These are phyloP conservation scores for Fagopyrum esculentum DNA, from an alignment of 148 eudicot genomes.

Conservation along the genomic window DNA sequence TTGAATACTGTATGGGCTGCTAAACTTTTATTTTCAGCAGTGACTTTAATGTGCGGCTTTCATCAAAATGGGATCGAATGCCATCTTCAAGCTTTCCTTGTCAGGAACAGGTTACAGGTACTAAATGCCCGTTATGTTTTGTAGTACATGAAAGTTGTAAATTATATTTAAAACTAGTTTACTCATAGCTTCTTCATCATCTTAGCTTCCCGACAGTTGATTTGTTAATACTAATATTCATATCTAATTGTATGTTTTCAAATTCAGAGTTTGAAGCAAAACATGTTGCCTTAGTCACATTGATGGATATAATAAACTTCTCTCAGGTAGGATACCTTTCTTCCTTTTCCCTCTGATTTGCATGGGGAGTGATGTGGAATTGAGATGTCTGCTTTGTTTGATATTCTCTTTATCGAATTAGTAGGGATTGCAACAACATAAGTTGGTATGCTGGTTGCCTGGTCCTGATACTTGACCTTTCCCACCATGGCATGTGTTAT, in stretches of 20 bases:
- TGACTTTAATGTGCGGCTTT: conserved; percentile 40
- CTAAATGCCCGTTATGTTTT: not conserved
- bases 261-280: conserved; percentile 51
- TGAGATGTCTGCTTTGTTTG: not conserved
- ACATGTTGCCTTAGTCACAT: conserved; percentile 59
- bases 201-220: not conserved
- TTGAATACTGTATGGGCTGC: not conserved
- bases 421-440: conserved; percentile 2
- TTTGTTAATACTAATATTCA: not conserved
- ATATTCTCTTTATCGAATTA: not conserved
- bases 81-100: conserved; percentile 78
- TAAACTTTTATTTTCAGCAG: conserved; percentile 23
- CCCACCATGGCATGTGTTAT: no score
- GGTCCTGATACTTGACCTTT: no score
- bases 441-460: not conserved
- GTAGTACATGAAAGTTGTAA: not conserved
- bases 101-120: conserved; percentile 68
- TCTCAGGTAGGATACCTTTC: not conserved
- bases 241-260: not conserved
- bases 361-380: not conserved
- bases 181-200: no score
- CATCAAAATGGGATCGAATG: conserved; percentile 56
- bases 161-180: no score
- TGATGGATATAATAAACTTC: conserved; percentile 14
- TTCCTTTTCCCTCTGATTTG: not conserved